Evolutionary conservation across 1,284 basidiomycete species (phyloP).

Genomic region (Puccinia novopanici): DNA sequence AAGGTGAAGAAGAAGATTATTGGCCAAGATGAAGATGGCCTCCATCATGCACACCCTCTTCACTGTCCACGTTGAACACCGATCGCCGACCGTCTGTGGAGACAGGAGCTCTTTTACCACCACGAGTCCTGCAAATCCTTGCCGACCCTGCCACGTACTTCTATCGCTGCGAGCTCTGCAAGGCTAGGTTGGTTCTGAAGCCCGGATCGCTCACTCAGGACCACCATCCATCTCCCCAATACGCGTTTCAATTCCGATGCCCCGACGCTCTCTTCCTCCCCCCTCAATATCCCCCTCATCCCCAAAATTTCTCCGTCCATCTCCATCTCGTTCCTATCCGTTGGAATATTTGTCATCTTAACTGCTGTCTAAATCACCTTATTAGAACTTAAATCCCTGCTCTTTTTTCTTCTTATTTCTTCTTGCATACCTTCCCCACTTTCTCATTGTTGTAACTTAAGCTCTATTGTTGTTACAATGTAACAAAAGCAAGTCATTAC

Average conservation of each 20-base stretch:
- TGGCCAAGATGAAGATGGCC: background rate
- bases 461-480: background rate
- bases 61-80: background rate
- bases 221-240: background rate
- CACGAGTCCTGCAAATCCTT: background rate
- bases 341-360: slow-evolving; percentile 17
- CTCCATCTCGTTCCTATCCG: background rate
- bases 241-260: slow-evolving; percentile 9
- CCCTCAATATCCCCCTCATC: background rate
- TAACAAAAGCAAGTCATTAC: background rate
- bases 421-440: background rate
- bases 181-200: background rate
- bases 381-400: slow-evolving; percentile 1
- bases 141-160: background rate
- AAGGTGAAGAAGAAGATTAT: background rate
- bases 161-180: slow-evolving; percentile 10
- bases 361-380: slow-evolving; percentile 10
- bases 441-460: background rate
- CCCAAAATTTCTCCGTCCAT: background rate
- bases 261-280: background rate
- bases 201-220: background rate
- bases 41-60: background rate
- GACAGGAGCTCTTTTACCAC: background rate
- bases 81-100: background rate
- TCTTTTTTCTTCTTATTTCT: no score